Evolutionary conservation across 2,329 filamentous ascomycete genomes (phyloP).

Genomic region (Cadophora luteo-olivacea): DNA sequence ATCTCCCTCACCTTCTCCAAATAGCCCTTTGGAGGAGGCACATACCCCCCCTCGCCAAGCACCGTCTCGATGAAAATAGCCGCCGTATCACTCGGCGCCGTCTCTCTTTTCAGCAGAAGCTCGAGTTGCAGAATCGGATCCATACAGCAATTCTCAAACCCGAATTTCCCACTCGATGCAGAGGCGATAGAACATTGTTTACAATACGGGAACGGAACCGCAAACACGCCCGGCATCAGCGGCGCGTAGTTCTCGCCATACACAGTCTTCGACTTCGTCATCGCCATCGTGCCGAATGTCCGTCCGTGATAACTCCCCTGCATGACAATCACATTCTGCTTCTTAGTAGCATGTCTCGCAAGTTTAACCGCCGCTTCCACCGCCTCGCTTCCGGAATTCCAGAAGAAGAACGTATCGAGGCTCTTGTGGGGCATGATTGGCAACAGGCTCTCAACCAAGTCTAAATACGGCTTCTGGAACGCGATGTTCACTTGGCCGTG

Average conservation of each 20-base stretch:
- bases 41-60: slow-evolving; percentile 92
- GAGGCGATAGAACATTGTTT: slow-evolving; percentile 46
- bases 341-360: slow-evolving; percentile 57
- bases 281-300: slow-evolving; percentile 74
- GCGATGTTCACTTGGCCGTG: slow-evolving; percentile 51
- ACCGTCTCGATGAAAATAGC: slow-evolving; percentile 94
- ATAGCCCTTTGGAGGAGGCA: slow-evolving; percentile 89
- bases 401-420: slow-evolving; percentile 88
- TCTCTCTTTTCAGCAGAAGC: slow-evolving; percentile 76
- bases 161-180: slow-evolving; percentile 41
- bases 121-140: slow-evolving; percentile 43
- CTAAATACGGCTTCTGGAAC: slow-evolving; percentile 51
- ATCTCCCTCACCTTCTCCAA: slow-evolving; percentile 77
- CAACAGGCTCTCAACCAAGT: slow-evolving; percentile 87
- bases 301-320: slow-evolving; percentile 93
- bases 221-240: slow-evolving; percentile 48
- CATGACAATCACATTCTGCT: slow-evolving; percentile 72
- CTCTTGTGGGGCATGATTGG: slow-evolving; percentile 86
- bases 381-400: slow-evolving; percentile 95
- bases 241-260: slow-evolving; percentile 46
- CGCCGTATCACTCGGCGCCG: slow-evolving; percentile 65
- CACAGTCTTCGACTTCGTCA: slow-evolving; percentile 44
- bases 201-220: slow-evolving; percentile 48
- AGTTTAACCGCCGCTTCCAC: slow-evolving; percentile 94
- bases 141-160: slow-evolving; percentile 48